Evolutionary conservation across 495 filamentous ascomycete genomes (phyloP).

Genomic region (Amphirosellinia nigrospora): DNA sequence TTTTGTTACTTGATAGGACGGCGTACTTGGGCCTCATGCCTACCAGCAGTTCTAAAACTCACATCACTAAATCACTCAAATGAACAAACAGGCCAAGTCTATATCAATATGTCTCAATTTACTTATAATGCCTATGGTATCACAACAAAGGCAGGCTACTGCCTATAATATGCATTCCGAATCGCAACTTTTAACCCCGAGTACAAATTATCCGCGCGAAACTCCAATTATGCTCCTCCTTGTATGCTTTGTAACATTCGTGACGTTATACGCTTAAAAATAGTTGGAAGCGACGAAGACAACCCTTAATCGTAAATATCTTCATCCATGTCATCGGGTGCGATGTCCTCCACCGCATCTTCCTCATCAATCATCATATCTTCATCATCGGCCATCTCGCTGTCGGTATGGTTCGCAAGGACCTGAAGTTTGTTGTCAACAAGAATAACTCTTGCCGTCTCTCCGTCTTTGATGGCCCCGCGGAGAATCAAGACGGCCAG

Average conservation of each 20-base stretch:
- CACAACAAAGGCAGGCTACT: neutral
- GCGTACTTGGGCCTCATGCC: neutral
- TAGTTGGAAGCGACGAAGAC: neutral
- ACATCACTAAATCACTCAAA: neutral
- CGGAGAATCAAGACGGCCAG: conserved; percentile 88
- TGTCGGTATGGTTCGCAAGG: conserved; percentile 76
- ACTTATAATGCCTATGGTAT: conserved; percentile 2
- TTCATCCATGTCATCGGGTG: conserved; percentile 75
- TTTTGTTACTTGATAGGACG: neutral
- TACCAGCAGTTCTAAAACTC: neutral
- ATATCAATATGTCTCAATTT: neutral
- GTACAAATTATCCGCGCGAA: conserved; percentile 9
- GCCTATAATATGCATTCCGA: conserved; percentile 1
- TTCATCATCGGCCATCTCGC: conserved; percentile 62
- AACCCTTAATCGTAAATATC: conserved; percentile 66
- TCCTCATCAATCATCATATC: conserved; percentile 69
- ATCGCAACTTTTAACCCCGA: neutral
- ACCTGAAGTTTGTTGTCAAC: conserved; percentile 75
- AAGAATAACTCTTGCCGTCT: conserved; percentile 78
- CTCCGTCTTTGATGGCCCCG: conserved; percentile 83
- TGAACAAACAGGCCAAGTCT: neutral
- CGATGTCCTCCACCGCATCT: conserved; percentile 71
- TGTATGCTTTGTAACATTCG: conserved; percentile 3
- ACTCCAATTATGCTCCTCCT: neutral
- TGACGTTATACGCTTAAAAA: neutral